A percentile compares a stretch with the other conserved stretches of the same genome.
Evolutionary conservation across 2,329 filamentous ascomycete genomes (phyloP).

Genomic region (Claviceps sorghi): DNA sequence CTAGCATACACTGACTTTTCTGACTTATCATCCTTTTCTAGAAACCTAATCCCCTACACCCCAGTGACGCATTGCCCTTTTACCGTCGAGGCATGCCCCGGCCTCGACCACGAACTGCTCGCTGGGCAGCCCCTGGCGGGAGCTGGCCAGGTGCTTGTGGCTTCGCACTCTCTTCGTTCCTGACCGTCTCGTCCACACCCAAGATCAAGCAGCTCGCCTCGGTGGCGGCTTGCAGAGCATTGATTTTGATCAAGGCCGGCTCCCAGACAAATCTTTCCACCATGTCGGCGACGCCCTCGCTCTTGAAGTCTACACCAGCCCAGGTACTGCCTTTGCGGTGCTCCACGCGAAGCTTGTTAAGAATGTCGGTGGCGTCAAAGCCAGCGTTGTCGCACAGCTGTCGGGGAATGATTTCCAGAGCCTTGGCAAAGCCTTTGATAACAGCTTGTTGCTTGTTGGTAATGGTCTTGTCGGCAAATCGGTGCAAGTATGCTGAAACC

Average conservation of each 20-base stretch:
- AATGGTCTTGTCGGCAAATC: constrained; percentile 83
- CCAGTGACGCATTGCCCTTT: constrained; percentile 5
- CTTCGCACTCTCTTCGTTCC: constrained; percentile 82
- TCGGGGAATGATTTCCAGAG: constrained; percentile 87
- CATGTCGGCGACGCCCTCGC: constrained; percentile 88
- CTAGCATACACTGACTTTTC: not conserved
- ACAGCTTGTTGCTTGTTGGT: constrained; percentile 92
- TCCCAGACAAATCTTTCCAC: constrained; percentile 96
- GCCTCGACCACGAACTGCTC: constrained; percentile 69
- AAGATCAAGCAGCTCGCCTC: constrained; percentile 93
- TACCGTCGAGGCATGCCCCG: constrained; percentile 81
- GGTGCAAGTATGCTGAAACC: constrained; percentile 81
- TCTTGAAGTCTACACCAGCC: constrained; percentile 89
- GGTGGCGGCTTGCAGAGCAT: constrained; percentile 89
- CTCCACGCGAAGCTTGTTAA: constrained; percentile 91
- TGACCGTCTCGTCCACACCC: constrained; percentile 95
- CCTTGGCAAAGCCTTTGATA: constrained; percentile 96
- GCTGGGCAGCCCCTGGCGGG: constrained; percentile 72
- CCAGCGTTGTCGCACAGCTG: constrained; percentile 98
- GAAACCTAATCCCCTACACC: not conserved
- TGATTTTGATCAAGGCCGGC: constrained; percentile 88
- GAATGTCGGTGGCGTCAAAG: constrained; percentile 94
- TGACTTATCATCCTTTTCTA: not conserved
- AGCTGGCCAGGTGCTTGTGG: constrained; percentile 69
- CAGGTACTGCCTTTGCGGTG: constrained; percentile 85